Conservation (phyloP, 352 stramenopile genomes). For the Globisporangium heterothallicum region DNA sequence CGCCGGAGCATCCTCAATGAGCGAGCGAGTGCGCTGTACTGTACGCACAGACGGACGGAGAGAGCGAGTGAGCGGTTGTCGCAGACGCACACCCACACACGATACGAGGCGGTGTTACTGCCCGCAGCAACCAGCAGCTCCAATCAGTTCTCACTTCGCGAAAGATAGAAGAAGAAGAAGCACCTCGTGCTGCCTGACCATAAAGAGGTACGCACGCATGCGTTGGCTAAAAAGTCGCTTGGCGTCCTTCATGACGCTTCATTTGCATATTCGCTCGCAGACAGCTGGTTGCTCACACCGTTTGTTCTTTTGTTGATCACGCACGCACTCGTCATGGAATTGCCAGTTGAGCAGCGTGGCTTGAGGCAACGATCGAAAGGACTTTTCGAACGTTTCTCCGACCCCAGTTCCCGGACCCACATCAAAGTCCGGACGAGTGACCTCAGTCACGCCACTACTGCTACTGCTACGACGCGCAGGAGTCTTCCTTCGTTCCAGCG, state of each 20-base stretch:
- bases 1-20: no score
- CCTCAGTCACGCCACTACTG: background rate
- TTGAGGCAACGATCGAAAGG: background rate
- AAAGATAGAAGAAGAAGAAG: background rate
- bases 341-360: background rate
- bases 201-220: background rate
- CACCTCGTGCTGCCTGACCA: background rate
- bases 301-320: background rate
- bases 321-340: background rate
- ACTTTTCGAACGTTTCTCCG: background rate
- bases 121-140: background rate
- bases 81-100: background rate
- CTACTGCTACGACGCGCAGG: no score
- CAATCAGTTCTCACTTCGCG: background rate
- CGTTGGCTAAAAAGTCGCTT: no score
- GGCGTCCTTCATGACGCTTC: background rate
- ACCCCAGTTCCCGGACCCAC: background rate
- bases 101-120: background rate
- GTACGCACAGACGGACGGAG: no score
- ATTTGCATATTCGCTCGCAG: background rate
- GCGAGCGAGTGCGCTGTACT: no score
- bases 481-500: conserved; percentile 4
- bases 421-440: background rate
- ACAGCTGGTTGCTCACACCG: background rate
- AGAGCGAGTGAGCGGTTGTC: background rate